Percentiles rank a stretch among this genome's conserved stretches.
phyloP scores from a whole-genome alignment of 352 stramenopile genomes.

The Globisporangium orthogonon region DNA sequence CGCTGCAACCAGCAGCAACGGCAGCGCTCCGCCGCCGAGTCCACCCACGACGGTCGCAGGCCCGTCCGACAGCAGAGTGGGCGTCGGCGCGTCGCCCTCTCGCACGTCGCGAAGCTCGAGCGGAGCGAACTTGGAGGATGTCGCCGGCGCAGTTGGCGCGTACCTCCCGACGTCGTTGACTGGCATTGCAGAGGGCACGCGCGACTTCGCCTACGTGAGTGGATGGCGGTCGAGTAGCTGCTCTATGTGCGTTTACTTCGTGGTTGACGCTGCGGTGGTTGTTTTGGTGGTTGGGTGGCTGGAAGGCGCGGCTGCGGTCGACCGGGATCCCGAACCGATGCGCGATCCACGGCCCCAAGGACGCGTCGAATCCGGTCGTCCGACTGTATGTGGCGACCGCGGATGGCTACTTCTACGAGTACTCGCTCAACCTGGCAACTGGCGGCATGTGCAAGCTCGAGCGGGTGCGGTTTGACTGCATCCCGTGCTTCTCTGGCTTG shows the following conservation, averaged over 20 bases:
- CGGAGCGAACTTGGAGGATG: conserved; percentile 53
- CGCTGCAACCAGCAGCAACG: not conserved
- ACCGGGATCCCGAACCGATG: conserved; percentile 70
- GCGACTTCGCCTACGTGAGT: conserved; percentile 81
- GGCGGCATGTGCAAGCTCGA: conserved; percentile 82
- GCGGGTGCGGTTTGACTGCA: conserved; percentile 24
- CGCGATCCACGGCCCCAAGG: conserved; percentile 68
- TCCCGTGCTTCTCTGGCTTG: not conserved
- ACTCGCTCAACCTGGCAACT: conserved; percentile 62
- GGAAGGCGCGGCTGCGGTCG: conserved; percentile 61
- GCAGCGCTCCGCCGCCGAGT: conserved; percentile 5
- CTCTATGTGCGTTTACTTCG: not conserved
- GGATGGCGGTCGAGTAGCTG: too few relatives aligned
- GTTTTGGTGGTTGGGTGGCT: conserved; percentile 5
- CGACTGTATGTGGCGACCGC: conserved; percentile 77
- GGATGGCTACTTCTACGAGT: conserved; percentile 86
- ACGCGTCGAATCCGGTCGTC: conserved; percentile 37
- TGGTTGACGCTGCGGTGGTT: not conserved
- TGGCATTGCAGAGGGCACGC: conserved; percentile 79
- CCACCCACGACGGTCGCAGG: not conserved
- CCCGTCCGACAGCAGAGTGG: not conserved
- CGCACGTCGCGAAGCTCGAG: conserved; percentile 29
- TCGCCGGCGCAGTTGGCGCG: conserved; percentile 57
- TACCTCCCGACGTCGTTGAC: conserved; percentile 75
- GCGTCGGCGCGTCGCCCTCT: conserved; percentile 6